Evolutionary conservation across 139 green algal species (phyloP).

Genomic region (Picochlorum sp.): DNA sequence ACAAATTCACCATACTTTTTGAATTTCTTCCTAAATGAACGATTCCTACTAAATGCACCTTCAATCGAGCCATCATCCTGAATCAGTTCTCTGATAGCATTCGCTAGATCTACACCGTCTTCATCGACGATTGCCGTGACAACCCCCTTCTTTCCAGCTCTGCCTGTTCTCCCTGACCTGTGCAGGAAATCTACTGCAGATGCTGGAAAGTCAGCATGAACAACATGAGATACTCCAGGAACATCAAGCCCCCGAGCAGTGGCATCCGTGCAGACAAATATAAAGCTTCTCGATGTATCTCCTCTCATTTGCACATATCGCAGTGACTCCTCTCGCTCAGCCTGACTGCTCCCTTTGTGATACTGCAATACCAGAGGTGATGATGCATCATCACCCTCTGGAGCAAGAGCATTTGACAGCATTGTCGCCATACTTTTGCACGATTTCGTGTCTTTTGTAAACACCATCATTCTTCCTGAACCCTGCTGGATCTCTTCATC

Average conservation of each 20-base stretch:
- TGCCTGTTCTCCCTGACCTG: conserved; percentile 65
- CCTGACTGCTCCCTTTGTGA: conserved; percentile 36
- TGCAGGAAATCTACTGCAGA: conserved; percentile 93
- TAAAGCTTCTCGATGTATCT: background rate
- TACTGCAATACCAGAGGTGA: conserved; percentile 30
- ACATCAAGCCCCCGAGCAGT: conserved; percentile 87
- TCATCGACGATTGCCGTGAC: conserved; percentile 75
- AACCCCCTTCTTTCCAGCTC: conserved; percentile 59
- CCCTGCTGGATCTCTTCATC: too few relatives aligned
- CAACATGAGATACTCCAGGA: conserved; percentile 62
- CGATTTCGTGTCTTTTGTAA: conserved; percentile 48
- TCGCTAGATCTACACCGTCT: conserved; percentile 46
- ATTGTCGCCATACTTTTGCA: conserved; percentile 34
- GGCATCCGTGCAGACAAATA: conserved; percentile 92
- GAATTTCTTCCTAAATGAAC: conserved; percentile 86
- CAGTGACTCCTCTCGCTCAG: conserved; percentile 27
- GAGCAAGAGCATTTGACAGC: conserved; percentile 21
- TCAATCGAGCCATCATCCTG: conserved; percentile 61
- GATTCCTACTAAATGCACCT: conserved; percentile 82
- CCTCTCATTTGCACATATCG: conserved; percentile 11
- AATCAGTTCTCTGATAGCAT: conserved; percentile 52
- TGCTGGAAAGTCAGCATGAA: conserved; percentile 87
- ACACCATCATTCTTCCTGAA: conserved; percentile 66
- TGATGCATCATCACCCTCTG: background rate
- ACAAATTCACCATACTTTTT: conserved; percentile 75